A percentile compares a stretch with the other conserved stretches of the same genome.
These are phyloP conservation scores for Lotus japonicus DNA, from an alignment of 306 rosid species.

Conservation along the genomic window DNA sequence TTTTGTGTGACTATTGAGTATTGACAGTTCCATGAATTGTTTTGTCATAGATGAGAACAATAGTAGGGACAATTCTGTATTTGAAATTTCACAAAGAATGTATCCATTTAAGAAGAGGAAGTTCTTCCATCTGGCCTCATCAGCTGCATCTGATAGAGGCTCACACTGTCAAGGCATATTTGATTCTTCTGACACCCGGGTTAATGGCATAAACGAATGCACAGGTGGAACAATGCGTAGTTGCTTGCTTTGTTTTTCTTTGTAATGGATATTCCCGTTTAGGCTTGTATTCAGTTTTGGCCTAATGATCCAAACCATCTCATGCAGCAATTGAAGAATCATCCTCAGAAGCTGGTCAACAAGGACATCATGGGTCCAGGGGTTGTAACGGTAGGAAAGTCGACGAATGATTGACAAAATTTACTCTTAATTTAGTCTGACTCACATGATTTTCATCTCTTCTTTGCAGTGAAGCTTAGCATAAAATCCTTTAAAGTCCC, in stretches of 20 bases:
- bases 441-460: slow-evolving; percentile 8
- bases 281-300: slow-evolving; percentile 18
- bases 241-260: slow-evolving; percentile 10
- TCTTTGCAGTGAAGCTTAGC: slow-evolving; percentile 72
- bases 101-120: slow-evolving; percentile 84
- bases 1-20: not conserved
- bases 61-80: slow-evolving; percentile 23
- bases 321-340: slow-evolving; percentile 53
- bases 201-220: slow-evolving; percentile 26
- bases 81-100: slow-evolving; percentile 51
- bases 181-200: slow-evolving; percentile 37
- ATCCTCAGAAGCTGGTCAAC: slow-evolving; percentile 38
- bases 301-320: slow-evolving; percentile 22
- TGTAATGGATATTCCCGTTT: slow-evolving; percentile 5
- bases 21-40: slow-evolving; percentile 13
- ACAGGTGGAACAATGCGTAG: slow-evolving; percentile 36
- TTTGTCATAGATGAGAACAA: slow-evolving; percentile 37
- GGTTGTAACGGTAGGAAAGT: slow-evolving; percentile 52
- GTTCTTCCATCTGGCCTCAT: slow-evolving; percentile 40
- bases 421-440: not conserved
- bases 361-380: slow-evolving; percentile 33
- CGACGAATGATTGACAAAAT: not conserved
- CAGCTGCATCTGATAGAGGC: slow-evolving; percentile 42
- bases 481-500: slow-evolving; percentile 94
- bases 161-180: slow-evolving; percentile 39